Evolutionary conservation across 2,329 filamentous ascomycete species (phyloP), one percentile per base, ranked within the genome.

Genomic region (Aspergillus persii): DNA sequence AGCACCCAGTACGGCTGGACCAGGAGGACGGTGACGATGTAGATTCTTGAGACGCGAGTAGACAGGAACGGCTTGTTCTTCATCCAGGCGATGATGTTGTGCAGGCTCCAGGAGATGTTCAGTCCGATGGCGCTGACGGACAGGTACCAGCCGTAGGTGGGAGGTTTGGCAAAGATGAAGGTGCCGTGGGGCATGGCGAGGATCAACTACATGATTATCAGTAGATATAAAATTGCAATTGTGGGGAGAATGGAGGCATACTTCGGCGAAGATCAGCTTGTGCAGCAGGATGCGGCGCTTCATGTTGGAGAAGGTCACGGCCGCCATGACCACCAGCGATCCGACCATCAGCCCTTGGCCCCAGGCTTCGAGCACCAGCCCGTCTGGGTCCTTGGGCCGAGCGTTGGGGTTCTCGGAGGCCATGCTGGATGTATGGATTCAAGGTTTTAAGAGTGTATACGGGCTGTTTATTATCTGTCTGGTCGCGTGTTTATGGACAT

Each of bases 41-140:
- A 89, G 57, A 87, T 70, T 8, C 76, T 67, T 50, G 81, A 85
- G 31, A 80, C 79, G 7, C 76, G 73, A 31, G 73, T 77, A 2
- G 77, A 77, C 7, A 88, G 74, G 65, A 88, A 87, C 0, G 86
- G 86, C 55, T 80, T 82, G 62, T 84, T 86, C 72, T 89, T 89
- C 72, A 89, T 82, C 86, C 86, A 89, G 0, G 86, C 81, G 60
- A 89, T 85, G 60, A 89, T 79, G 62, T 89, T 89, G 71, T 89
- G 86, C 8, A 89, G 72, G 11, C 78, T 81, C 84, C 85, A 88
- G 3, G 84, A 87, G n/a, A 81, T 74, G 63, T 87, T 86, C 27
- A 89, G 79, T 18, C 84, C 80, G 7, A 88, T 82, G 7, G 84
- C 86, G 2, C 83, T 85, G 27, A 80, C 76, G 1, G 84, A 86